These are phyloP conservation scores for Penicillium roqueforti DNA, from an alignment of 495 filamentous ascomycete species.

Conservation along the genomic window DNA sequence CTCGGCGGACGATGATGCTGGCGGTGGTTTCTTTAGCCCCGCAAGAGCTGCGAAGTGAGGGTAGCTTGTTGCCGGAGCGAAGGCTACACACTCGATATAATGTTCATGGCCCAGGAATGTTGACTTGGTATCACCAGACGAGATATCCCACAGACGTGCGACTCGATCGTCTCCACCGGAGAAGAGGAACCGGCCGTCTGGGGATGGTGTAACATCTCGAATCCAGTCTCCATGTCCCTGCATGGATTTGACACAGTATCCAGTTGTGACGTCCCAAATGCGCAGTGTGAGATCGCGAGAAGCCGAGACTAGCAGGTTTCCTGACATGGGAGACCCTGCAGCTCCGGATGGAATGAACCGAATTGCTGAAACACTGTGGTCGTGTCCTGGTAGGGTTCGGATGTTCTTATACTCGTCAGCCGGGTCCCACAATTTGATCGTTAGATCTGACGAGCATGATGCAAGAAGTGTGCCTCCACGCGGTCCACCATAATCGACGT, in stretches of 20 bases:
- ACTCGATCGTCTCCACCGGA: conserved; percentile 82
- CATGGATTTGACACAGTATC: conserved; percentile 59
- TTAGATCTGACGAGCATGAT: conserved; percentile 84
- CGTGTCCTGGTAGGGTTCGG: conserved; percentile 86
- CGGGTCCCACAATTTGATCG: conserved; percentile 96
- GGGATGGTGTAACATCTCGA: conserved; percentile 77
- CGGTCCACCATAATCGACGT: conserved; percentile 89
- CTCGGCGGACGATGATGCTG: conserved; percentile 69
- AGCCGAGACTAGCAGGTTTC: conserved; percentile 77
- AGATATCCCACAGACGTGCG: conserved; percentile 79
- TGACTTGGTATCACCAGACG: conserved; percentile 63
- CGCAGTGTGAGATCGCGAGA: conserved; percentile 78
- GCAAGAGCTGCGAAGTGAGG: conserved; percentile 71
- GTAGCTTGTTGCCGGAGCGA: conserved; percentile 80
- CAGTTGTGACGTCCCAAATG: conserved; percentile 91
- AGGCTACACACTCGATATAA: conserved; percentile 79
- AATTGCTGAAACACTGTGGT: conserved; percentile 86
- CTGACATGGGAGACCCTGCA: conserved; percentile 39
- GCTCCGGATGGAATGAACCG: conserved; percentile 86
- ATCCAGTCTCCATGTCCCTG: conserved; percentile 89
- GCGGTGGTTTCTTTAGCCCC: conserved; percentile 72
- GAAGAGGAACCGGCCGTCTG: conserved; percentile 82
- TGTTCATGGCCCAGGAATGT: conserved; percentile 89
- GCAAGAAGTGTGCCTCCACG: conserved; percentile 81
- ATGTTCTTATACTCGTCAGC: conserved; percentile 94